Evolutionary conservation across 345 rosid species (phyloP), one percentile per base, ranked within the genome.

Genomic region (Excoecaria cochinchinensis): DNA sequence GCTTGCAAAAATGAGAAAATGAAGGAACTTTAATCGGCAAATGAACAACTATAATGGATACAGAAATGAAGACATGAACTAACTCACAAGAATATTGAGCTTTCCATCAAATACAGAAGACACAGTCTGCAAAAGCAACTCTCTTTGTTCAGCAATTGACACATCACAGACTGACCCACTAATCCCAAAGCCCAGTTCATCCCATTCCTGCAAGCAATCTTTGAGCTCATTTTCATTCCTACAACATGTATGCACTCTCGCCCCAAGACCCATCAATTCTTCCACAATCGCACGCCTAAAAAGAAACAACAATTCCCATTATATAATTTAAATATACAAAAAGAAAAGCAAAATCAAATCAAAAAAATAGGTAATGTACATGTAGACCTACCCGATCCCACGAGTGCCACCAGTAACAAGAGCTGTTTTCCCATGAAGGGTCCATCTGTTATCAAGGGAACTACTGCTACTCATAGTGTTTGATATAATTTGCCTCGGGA

Each of bases 251-350:
- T 91, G 90, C 62, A 93, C 90, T 74, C 75, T 74, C 58, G 97
- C 96, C 68, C 94, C 97, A 72, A 89, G 84, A 50, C 85, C 87
- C 24, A 73, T 85, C 62, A 93, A 73, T 71, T 92, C 97, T 82
- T 87, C 90, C 82, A 91, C 98, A 62, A 90, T 69, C 24, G 97
- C 97, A 59, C 87, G 86, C 81, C 97, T 93, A 58, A 25, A 46
- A 12, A 15, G 38, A 21, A 52, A 44, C 8, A 39, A 11, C 55
- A 70, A 17, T 51, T 51, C 55, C 55, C 31, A 2, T 31, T 31
- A 31, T 31, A 31, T 31, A 31, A 31, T 31, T 31, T 0, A 31
- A 31, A 31, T 31, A 51, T 51, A 16, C 8, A 69, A 21, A 1
- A 16, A 39, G 11, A 58, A 22, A 9, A 10, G 8, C 11, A 24